Conservation (phyloP, 225 moss, liverwort and hornwort genomes). For the Pseudoscleropodium purum region DNA sequence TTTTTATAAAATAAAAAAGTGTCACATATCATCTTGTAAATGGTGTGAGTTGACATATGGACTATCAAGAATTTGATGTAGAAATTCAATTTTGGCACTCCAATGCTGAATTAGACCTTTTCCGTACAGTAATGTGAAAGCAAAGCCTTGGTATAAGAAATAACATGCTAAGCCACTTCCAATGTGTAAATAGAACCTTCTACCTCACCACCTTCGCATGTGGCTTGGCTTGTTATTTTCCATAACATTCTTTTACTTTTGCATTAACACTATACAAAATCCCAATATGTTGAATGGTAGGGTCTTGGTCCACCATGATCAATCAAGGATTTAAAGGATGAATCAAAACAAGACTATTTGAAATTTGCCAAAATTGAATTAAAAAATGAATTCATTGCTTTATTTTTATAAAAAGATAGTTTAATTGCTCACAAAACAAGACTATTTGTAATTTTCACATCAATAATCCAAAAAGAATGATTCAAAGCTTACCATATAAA, state of each 20-base stretch:
- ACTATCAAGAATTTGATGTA: no score
- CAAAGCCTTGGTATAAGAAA: neutral
- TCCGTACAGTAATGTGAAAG: fast-evolving
- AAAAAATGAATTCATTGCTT: neutral
- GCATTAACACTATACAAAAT: neutral
- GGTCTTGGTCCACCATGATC: neutral
- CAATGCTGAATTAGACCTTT: neutral
- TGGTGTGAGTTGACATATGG: no score
- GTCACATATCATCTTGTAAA: no score
- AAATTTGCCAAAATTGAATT: neutral
- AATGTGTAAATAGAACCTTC: neutral
- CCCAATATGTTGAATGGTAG: neutral
- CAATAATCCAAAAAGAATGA: neutral
- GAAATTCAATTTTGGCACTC: no score
- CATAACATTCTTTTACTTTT: neutral
- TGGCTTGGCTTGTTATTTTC: neutral
- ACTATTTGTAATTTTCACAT: neutral
- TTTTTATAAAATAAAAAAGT: no score
- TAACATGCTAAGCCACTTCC: fast-evolving
- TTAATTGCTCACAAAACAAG: neutral
- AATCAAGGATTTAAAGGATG: no score
- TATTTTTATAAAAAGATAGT: neutral
- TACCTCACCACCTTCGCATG: fast-evolving
- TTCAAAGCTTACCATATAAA: neutral
- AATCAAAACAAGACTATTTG: no score